Base-by-base conservation (phyloP, 768 basidiomycete genomes). In the Chalciporus piperatus region DNA sequence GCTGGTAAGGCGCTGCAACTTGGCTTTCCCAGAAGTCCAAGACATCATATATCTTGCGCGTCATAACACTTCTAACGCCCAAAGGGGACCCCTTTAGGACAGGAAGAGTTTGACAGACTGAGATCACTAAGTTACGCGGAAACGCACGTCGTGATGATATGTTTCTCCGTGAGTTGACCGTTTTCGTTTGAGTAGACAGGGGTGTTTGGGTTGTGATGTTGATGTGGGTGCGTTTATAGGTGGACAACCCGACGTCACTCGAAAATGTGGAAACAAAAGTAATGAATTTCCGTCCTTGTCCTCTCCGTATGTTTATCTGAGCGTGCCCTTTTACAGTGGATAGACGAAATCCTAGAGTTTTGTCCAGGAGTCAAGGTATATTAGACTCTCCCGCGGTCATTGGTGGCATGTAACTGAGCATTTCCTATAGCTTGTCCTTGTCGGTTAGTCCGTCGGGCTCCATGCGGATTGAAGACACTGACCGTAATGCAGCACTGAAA, bases 251-350 rank as follows among this genome's bases (percentile, higher is more conserved):
- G 9, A 81, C 82, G n/a, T 97, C 94, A 25, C 71, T 98, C 56
- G 96, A 97, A 62, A 98, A 98, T 62, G 85, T 97, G n/a, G 93
- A 96, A 66, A 78, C 83, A 19, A 98, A 96, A 78, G 92, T 89
- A 57, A 48, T 32, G 14, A 16, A 6, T 37, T 10, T 45, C 32
- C 12, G 45, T 45, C 25, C 14, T 3, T 9, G 45, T 22, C 27
- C 32, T 30, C 33, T 6, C 25, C 27, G 8, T 27, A 33, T 45
- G 7, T 20, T 38, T 12, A n/a, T 48, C 1, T 41, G 25, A 46
- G 13, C 35, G 3, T 46, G 17, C 22, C 52, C 45, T 22, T n/a
- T 39, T 54, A 14, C 63, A 96, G 92, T 97, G 95, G 94, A 77
- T 97, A 50, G 88, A 94, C 42, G 93, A 97, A 66, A 88, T 97